Base-by-base conservation (phyloP, 2,329 filamentous ascomycete species). In the Nothophoma quercina region DNA sequence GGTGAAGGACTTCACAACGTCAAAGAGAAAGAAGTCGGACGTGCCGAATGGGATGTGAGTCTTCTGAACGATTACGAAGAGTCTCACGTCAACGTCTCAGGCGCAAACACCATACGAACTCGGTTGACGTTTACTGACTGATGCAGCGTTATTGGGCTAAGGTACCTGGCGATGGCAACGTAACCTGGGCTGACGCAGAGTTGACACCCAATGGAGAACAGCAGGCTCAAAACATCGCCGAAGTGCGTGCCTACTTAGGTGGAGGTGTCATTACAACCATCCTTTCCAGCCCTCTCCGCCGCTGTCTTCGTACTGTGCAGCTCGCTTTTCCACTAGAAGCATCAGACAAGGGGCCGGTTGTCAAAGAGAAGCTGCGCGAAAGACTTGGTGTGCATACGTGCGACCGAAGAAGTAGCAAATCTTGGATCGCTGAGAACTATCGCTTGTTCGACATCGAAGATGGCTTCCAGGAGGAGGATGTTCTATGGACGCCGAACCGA, bases 381-480 rank as follows among this genome's bases (percentile, higher is more conserved):
- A 80, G 81, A 5, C 81, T 88, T 51, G 84, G 81, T 48, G 81
- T 85, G 30, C 86, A 88, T 64, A 88, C 85, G 1, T 89, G 87
- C 67, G 85, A 89, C 70, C 78, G 81, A 29, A 78, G 86, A 8
- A 81, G 79, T 9, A 80, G 73, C 57, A 79, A 77, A 61, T 77
- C 79, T 2, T 77, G 79, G 51, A 83, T 88, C 51, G 67, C 72
- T 7, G 56, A 70, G 2, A 70, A 77, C 0, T 81, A 83, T 34
- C 83, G 83, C 0, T 64, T 60, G 0, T 85, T 81, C 60, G 55
- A 59, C 4, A 81, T 88, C 39, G 86, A 88, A 69, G 61, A 69
- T 0, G 82, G 81, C 0, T 88, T 89, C 62, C 65, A 76, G 0
- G 85, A 88, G 65, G 40, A 79, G 1, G 83, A 85, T 62, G 67